Conservation (phyloP, 176 grass and related monocot species). For the Cenchrus americanus region DNA sequence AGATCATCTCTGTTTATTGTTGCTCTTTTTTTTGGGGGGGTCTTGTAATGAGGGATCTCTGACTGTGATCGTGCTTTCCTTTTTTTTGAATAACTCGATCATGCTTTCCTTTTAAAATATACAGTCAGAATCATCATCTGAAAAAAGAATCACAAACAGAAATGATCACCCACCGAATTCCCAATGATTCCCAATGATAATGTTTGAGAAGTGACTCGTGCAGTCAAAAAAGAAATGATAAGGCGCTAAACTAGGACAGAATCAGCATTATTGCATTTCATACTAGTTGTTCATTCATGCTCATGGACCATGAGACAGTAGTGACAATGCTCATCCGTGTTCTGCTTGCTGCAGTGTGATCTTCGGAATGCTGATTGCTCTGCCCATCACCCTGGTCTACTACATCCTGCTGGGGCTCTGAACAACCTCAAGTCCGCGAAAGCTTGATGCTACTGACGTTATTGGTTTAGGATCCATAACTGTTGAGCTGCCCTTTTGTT, state of each 20-base stretch:
- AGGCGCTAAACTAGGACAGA: background rate
- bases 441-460: slow-evolving; percentile 23
- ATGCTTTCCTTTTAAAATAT: background rate
- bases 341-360: slow-evolving; percentile 67
- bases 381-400: slow-evolving; percentile 89
- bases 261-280: background rate
- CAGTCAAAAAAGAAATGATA: background rate
- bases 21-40: background rate
- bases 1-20: background rate
- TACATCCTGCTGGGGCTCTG: slow-evolving; percentile 85
- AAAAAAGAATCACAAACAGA: background rate
- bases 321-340: slow-evolving; percentile 1
- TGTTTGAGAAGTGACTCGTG: background rate
- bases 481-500: slow-evolving; percentile 5
- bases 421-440: background rate
- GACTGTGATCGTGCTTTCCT: background rate
- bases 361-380: slow-evolving; percentile 88
- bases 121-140: background rate
- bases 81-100: too few species aligned
- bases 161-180: background rate
- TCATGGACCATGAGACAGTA: background rate
- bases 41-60: background rate
- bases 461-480: slow-evolving; percentile 9
- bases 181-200: slow-evolving; percentile 36
- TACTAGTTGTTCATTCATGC: background rate